phyloP scores from a whole-genome alignment of 306 rosid genomes.

The Inga oerstediana region DNA sequence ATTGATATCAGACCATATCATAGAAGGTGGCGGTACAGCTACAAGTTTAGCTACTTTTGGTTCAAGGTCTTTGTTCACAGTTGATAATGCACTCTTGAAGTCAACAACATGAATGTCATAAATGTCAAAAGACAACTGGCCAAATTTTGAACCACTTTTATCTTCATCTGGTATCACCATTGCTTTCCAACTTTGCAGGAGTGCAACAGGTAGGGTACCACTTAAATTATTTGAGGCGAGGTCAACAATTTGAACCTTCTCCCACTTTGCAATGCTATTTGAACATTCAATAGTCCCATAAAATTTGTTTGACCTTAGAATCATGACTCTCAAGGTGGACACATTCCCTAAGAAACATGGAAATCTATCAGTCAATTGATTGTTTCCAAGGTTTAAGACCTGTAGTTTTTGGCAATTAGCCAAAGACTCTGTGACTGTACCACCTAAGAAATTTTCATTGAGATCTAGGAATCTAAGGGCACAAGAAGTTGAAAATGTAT shows the following conservation, averaged over 20 bases:
- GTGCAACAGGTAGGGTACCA: neutral
- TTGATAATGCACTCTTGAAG: too few relatives aligned
- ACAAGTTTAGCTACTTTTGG: too few relatives aligned
- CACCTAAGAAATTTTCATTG: conserved; percentile 33
- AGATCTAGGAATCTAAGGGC: conserved; percentile 24
- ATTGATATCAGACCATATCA: too few relatives aligned
- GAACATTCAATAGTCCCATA: conserved; percentile 14
- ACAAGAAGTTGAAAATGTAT: conserved; percentile 25
- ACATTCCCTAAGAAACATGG: neutral
- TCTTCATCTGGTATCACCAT: neutral
- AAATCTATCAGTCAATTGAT: neutral
- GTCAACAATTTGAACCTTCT: conserved; percentile 2
- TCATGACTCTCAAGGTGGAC: neutral
- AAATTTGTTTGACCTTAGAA: neutral
- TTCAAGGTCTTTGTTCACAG: too few relatives aligned
- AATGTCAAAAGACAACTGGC: neutral
- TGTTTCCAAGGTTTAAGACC: neutral
- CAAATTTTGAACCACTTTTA: neutral
- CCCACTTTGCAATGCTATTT: neutral
- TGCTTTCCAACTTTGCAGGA: conserved; percentile 23
- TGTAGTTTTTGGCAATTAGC: neutral
- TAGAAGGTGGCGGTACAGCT: too few relatives aligned
- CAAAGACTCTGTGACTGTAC: neutral
- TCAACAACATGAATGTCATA: too few relatives aligned
- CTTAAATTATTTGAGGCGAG: conserved; percentile 18